phyloP scores from a whole-genome alignment of 2,329 filamentous ascomycete species.

The Alternaria sp. region DNA sequence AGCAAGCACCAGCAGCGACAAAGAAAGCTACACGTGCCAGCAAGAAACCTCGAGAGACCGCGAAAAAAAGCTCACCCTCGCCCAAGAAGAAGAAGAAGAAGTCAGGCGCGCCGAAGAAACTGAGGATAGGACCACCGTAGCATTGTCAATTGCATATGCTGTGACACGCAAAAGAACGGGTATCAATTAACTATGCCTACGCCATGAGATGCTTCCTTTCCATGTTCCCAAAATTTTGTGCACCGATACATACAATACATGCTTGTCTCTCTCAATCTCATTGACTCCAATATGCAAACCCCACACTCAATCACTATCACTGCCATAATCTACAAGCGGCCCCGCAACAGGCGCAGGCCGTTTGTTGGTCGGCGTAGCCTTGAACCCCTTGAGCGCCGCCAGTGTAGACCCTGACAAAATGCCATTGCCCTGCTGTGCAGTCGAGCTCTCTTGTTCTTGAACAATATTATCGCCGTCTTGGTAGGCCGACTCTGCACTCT shows the following conservation, averaged over 20 bases:
- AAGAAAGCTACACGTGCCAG: no score
- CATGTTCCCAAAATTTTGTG: not conserved
- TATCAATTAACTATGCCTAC: constrained; percentile 8
- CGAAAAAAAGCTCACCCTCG: no score
- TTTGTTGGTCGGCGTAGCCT: constrained; percentile 56
- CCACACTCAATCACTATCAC: constrained; percentile 67
- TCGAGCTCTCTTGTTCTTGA: constrained; percentile 25
- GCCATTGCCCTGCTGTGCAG: constrained; percentile 55
- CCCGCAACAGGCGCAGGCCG: constrained; percentile 65
- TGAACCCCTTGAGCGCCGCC: constrained; percentile 72
- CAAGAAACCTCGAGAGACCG: no score
- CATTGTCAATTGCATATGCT: not conserved
- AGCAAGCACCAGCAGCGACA: no score
- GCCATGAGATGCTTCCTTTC: not conserved
- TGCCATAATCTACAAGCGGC: constrained; percentile 87
- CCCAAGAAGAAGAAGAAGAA: not conserved
- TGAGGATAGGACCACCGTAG: not conserved
- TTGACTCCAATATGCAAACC: not conserved
- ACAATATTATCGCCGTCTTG: constrained; percentile 13
- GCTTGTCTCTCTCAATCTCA: not conserved
- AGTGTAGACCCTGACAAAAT: constrained; percentile 86
- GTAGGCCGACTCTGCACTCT: constrained; percentile 52
- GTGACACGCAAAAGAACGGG: not conserved
- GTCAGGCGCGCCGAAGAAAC: not conserved
- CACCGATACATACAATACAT: not conserved